Base-by-base conservation (phyloP, 164 flowering plant species). In the Nymphaea colorata region DNA sequence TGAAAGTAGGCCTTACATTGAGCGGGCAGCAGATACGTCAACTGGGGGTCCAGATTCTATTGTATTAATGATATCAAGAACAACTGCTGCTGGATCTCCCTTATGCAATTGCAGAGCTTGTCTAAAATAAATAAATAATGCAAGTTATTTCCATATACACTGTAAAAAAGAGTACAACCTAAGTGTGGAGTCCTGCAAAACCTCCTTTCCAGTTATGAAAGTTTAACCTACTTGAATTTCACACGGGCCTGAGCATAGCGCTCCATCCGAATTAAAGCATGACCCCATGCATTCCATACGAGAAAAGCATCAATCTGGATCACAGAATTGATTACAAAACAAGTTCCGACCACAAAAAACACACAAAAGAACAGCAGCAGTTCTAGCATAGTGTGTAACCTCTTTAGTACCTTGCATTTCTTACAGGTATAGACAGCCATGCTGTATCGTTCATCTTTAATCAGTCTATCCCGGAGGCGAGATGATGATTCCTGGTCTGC, bases 201-300 rank as follows among this genome's bases (percentile, higher is more conserved):
- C 12, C 59, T 8, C 59, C 59, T 55, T 43, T 18, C 67, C 44
- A 51, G 43, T 25, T 25, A 25, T 25, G 25, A 61, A 6, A 5
- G 25, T 61, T 6, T 6, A 3, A 74, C 88, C 44, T 82, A 94
- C 98, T 87, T 91, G 74, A 95, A 95, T 73, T 95, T 95, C 47
- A 90, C 98, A 66, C 99, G 96, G 73, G 99, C 99, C 83, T 95
- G 99, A 64, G 86, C 82, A 83, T 91, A 91, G 72, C 80, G 97
- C 69, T 91, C 99, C 94, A 88, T 91, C 75, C 92, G 87, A 70
- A 91, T 80, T 73, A 94, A 84, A 74, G 99, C 99, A 85, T 84
- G 92, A 11, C 99, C 99, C 99, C 99, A 94, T 62, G 98, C 87
- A 82, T 81, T 90, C 99, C 99, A 94, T 6, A 94, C 99, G 41